Conservation (phyloP, 192 early-diverging fungal genomes). For the Thamnidium elegans region DNA sequence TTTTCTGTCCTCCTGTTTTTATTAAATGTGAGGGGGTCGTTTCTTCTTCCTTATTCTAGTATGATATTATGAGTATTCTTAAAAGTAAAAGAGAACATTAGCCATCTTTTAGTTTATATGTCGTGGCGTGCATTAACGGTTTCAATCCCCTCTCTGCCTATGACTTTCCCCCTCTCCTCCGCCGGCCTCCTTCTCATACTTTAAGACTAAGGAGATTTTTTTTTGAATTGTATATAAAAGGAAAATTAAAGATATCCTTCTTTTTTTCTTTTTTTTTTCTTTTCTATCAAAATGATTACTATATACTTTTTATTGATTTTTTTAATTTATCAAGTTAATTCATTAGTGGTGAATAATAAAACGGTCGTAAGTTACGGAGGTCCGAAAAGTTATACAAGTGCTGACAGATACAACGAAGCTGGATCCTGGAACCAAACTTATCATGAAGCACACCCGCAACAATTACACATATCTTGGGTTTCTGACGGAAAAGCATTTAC, state of each 20-base stretch:
- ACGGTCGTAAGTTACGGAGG: slow-evolving; percentile 9
- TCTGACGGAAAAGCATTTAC: slow-evolving; percentile 11
- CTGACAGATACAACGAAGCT: slow-evolving; percentile 10
- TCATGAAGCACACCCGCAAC: slow-evolving; percentile 18
- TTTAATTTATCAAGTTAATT: background rate
- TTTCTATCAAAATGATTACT: background rate
- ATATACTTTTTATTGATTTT: background rate
- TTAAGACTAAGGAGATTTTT: no score
- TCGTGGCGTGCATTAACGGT: no score
- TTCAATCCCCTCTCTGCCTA: no score
- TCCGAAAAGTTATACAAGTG: background rate
- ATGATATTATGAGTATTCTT: no score
- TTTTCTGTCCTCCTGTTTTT: background rate
- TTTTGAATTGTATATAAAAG: background rate
- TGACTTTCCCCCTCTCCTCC: no score
- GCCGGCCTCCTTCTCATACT: no score
- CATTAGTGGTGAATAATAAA: slow-evolving; percentile 5
- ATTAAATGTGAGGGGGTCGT: background rate
- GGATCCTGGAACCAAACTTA: slow-evolving; percentile 22
- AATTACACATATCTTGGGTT: slow-evolving; percentile 16
- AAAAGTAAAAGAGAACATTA: no score
- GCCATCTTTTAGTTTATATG: no score
- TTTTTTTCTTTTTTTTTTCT: background rate
- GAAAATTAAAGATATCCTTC: background rate
- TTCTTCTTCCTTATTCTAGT: no score